phyloP scores from a whole-genome alignment of 257 asterid genomes.

The Leonotis leonurus region DNA sequence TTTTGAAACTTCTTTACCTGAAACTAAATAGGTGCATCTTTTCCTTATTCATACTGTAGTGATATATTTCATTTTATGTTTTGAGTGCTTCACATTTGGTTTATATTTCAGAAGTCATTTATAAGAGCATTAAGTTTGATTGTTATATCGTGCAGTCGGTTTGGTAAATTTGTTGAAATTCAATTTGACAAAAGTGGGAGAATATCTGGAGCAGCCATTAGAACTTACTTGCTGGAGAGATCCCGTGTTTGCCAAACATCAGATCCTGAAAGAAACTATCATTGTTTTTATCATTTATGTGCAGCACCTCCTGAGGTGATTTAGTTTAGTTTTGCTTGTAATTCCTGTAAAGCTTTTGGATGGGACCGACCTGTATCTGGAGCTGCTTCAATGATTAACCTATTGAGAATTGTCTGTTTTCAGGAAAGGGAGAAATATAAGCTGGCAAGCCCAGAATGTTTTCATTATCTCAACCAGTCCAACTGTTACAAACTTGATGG shows the following conservation, averaged over 20 bases:
- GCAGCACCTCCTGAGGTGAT: constrained; percentile 83
- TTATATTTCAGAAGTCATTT: background rate
- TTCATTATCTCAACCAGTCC: constrained; percentile 80
- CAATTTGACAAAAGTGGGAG: constrained; percentile 85
- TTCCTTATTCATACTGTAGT: background rate
- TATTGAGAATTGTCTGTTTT: constrained; percentile 17
- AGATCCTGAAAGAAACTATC: constrained; percentile 83
- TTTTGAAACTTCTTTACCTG: constrained; percentile 11
- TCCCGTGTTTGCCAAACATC: constrained; percentile 93
- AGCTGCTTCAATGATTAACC: constrained; percentile 4
- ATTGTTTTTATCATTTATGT: constrained; percentile 88
- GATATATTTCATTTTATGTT: background rate
- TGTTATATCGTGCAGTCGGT: constrained; percentile 52
- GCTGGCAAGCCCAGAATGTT: constrained; percentile 55
- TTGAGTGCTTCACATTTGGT: background rate
- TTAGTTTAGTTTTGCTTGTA: background rate
- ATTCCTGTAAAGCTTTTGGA: background rate
- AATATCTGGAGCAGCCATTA: constrained; percentile 85
- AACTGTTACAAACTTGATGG: constrained; percentile 70
- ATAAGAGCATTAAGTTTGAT: background rate
- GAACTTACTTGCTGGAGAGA: constrained; percentile 85
- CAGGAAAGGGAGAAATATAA: constrained; percentile 74
- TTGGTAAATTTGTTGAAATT: constrained; percentile 92
- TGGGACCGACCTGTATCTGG: background rate
- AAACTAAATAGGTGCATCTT: background rate